Evolutionary conservation across 2,329 filamentous ascomycete species (phyloP), one percentile per base, ranked within the genome.

Genomic region (Zymoseptoria ardabiliae): DNA sequence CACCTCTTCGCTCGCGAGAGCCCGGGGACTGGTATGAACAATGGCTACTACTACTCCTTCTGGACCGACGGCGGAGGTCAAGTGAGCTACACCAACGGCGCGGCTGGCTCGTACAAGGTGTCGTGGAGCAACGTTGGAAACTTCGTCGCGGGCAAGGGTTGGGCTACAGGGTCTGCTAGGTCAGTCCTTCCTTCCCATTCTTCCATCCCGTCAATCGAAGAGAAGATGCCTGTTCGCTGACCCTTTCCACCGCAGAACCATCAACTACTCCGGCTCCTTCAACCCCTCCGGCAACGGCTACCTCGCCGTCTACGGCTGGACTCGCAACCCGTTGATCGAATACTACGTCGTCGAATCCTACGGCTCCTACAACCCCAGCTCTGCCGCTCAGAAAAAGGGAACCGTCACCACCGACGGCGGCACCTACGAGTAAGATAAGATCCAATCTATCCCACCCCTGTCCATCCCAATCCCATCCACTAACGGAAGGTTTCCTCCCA

Each of bases 11-110:
- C 71, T 63, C 67, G 65, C 62, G 63, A 73, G 61, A 73, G 35
- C 4, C 35, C 35, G 0, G 80, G 76, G 63, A 71, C 73, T 13
- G 82, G 82, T 54, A 80, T 75, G 6, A 74, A 81, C 73, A 79
- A 82, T 66, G 82, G 82, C 57, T 85, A 78, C 74, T 85, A 80
- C 75, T 85, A 82, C 72, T 82, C 80, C 8, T 85, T 78, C 75
- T 86, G 81, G 81, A 82, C 78, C 58, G 82, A 85, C 60, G 78
- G 79, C 28, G 74, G 71, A n/a, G 77, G 74, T 45, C 68, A 73
- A 50, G 79, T 81, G 7, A 79, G 74, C 48, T 85, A 85, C 74
- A 82, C 78, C 68, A 85, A 84, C 71, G 78, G 76, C 20, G 70
- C 71, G 4, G 78, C 71, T 20, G 82, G 83, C 22, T 69, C 63